A percentile compares a stretch with the other conserved stretches of the same genome.
These are phyloP conservation scores for Epichloe hybrida DNA, from an alignment of 2,329 filamentous ascomycete genomes.

Conservation along the genomic window DNA sequence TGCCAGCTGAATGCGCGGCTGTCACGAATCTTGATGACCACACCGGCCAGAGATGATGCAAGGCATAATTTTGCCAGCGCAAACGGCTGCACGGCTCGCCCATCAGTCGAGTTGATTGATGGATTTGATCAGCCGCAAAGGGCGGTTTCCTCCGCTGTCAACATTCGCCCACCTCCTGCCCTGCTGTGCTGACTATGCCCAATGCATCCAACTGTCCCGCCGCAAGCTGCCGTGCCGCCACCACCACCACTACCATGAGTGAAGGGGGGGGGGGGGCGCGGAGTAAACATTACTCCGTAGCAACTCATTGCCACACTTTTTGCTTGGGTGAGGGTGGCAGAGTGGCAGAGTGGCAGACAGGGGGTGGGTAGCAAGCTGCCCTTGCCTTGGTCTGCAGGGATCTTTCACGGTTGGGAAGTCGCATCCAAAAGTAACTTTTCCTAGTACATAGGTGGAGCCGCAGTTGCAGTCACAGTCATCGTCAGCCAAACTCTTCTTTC, in stretches of 20 bases:
- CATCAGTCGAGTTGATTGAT: too few species aligned
- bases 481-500: background rate
- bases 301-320: background rate
- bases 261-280: too few species aligned
- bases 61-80: background rate
- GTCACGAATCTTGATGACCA: background rate
- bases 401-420: background rate
- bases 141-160: too few species aligned
- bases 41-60: background rate
- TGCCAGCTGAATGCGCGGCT: background rate
- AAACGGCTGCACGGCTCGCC: background rate
- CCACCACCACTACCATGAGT: too few species aligned
- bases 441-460: background rate
- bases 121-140: too few species aligned
- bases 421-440: background rate
- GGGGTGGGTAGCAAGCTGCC: too few species aligned
- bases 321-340: background rate
- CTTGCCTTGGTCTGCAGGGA: background rate
- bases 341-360: too few species aligned
- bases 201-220: too few species aligned
- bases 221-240: too few species aligned
- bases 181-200: too few species aligned
- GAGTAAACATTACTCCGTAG: too few species aligned
- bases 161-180: too few species aligned
- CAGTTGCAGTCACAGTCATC: background rate